Base-by-base conservation (phyloP, 768 basidiomycete genomes). In the Lentinula guzmanii region DNA sequence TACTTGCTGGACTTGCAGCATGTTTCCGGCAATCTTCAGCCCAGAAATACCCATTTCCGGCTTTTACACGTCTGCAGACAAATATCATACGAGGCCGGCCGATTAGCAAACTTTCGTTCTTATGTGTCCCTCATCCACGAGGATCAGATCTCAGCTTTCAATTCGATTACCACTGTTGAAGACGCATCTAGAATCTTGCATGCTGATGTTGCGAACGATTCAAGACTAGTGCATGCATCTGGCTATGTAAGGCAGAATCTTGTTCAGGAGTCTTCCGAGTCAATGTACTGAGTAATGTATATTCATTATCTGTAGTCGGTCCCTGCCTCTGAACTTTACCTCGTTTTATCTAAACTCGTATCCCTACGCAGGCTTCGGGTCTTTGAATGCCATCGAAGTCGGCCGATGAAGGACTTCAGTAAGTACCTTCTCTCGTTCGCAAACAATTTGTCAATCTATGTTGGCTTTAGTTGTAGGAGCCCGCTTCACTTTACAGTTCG, bases 151-250 rank as follows among this genome's bases (percentile, higher is more conserved):
- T 57, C 65, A 45, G 61, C 52, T 43, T 72, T 74, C 63, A 65
- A 71, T 10, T 24, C 56, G 28, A 61, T 60, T 46, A 65, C 70
- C 34, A 63, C 56, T 28, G 66, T 65, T 5, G 61, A 64, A 56
- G 41, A 64, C 28, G 67, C 67, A 39, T 55, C 65, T n/a, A 68
- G 55, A 15, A 65, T 78, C 18, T 60, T 65, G 10, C 74, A 69
- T 64, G 71, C 70, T 16, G 77, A 79, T 63, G 74, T 76, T 53
- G 76, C 73, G 48, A 78, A 75, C 64, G 78, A 79, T 64, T 71
- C 72, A 41, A 72, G 75, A 58, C 63, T 74, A 54, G 62, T 73
- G 33, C 58, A 62, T 67, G 53, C 18, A 48, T 48, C 69, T 18
- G 62, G 61, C 65, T 63, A 61, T 42, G 66, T 70, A 67, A 63